Evolutionary conservation across 768 basidiomycete genomes (phyloP).

Genomic region (Chalciporus piperatus): DNA sequence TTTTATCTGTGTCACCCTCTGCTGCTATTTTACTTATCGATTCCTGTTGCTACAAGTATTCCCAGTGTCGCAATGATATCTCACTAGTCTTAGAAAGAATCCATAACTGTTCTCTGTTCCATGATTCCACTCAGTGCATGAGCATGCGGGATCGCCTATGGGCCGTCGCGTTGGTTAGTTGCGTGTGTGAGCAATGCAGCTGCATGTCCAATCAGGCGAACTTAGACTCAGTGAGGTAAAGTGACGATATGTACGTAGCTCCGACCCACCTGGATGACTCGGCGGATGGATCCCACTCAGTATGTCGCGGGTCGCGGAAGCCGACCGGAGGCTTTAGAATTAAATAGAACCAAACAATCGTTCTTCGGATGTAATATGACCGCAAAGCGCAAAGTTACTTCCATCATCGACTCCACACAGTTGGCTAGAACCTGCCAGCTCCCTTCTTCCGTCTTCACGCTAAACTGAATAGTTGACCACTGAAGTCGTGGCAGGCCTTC

Average conservation of each 20-base stretch:
- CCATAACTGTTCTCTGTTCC: slow-evolving; percentile 16
- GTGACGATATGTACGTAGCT: too few species aligned
- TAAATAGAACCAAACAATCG: slow-evolving; percentile 26
- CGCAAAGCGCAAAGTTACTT: neutral
- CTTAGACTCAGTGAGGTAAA: too few species aligned
- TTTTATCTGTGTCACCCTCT: slow-evolving; percentile 26
- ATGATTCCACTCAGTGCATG: neutral
- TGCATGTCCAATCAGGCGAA: too few species aligned
- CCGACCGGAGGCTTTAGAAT: slow-evolving; percentile 23
- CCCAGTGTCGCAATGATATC: slow-evolving; percentile 29
- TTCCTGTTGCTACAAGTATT: slow-evolving; percentile 31
- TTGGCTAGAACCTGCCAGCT: too few species aligned
- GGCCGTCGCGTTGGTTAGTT: neutral
- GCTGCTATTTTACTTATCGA: slow-evolving; percentile 27
- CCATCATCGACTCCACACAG: neutral
- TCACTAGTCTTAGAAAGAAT: slow-evolving; percentile 26
- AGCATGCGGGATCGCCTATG: too few species aligned
- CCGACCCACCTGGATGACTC: too few species aligned
- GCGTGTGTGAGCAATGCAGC: too few species aligned
- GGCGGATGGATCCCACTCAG: too few species aligned
- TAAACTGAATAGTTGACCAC: neutral
- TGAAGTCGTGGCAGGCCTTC: slow-evolving; percentile 3
- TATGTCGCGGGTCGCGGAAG: neutral
- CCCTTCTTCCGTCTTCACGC: neutral
- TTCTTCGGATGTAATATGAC: neutral